Evolutionary conservation across 1,284 basidiomycete genomes (phyloP).

Genomic region (Cryptococcus floricola): DNA sequence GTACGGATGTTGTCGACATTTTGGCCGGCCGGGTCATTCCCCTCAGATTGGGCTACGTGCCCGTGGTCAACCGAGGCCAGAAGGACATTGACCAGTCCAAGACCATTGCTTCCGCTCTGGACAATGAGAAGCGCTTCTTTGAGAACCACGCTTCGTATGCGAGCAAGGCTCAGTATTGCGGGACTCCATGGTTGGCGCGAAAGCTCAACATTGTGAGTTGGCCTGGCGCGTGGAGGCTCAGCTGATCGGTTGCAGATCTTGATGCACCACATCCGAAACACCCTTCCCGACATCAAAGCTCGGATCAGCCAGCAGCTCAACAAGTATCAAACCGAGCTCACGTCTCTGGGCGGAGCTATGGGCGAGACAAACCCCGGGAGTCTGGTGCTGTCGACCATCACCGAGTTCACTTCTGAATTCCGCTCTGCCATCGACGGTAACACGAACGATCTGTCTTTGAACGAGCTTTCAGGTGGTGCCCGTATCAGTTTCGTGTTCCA

Average conservation of each 20-base stretch:
- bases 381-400: conserved; percentile 90
- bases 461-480: conserved; percentile 94
- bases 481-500: conserved; percentile 98
- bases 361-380: conserved; percentile 81
- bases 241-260: conserved; percentile 62
- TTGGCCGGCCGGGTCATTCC: conserved; percentile 93
- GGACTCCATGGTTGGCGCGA: conserved; percentile 93
- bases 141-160: conserved; percentile 90
- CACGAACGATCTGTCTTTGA: conserved; percentile 88
- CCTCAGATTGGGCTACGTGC: conserved; percentile 90
- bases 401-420: conserved; percentile 96
- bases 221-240: not conserved
- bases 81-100: conserved; percentile 89
- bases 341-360: conserved; percentile 77
- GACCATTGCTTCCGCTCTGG: conserved; percentile 76
- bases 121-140: conserved; percentile 87
- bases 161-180: conserved; percentile 90
- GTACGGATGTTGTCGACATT: conserved; percentile 97
- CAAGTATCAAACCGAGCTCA: conserved; percentile 81
- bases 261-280: conserved; percentile 96
- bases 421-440: conserved; percentile 94
- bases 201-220: conserved; percentile 84
- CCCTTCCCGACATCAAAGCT: conserved; percentile 93
- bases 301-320: conserved; percentile 81
- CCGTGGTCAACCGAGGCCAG: conserved; percentile 95